phyloP scores from a whole-genome alignment of 2,329 filamentous ascomycete genomes.

The Monilinia fructicola region DNA sequence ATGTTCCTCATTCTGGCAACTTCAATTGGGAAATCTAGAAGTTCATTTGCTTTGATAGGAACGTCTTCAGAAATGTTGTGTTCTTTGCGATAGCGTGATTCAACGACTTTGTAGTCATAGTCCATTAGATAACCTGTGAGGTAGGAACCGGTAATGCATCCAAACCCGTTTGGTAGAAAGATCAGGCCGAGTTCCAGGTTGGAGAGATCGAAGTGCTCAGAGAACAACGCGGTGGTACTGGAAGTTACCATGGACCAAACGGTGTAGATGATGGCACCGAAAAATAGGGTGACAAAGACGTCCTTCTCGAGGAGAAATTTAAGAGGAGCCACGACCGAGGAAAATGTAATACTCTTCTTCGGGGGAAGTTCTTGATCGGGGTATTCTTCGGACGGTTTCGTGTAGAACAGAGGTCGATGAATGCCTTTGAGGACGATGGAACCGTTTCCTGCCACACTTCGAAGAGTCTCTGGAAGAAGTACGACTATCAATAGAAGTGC shows the following conservation, averaged over 20 bases:
- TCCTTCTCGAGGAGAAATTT: conserved; percentile 48
- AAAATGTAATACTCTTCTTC: conserved; percentile 39
- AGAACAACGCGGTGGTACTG: conserved; percentile 44
- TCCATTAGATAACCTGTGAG: conserved; percentile 46
- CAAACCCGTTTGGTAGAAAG: conserved; percentile 19
- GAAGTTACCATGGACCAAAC: conserved; percentile 29
- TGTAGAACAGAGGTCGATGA: conserved; percentile 44
- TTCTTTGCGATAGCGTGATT: conserved; percentile 28
- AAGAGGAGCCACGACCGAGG: conserved; percentile 44
- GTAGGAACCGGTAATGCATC: conserved; percentile 42
- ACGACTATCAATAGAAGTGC: conserved; percentile 42
- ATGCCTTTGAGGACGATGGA: conserved; percentile 39
- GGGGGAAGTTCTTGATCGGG: conserved; percentile 31
- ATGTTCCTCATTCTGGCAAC: conserved; percentile 40
- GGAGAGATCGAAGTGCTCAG: conserved; percentile 44
- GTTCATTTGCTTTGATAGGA: conserved; percentile 35
- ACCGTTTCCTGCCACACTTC: conserved; percentile 35
- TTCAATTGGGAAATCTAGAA: conserved; percentile 47
- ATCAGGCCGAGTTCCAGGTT: conserved; percentile 43
- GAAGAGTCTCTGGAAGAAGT: conserved; percentile 33
- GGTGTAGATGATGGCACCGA: conserved; percentile 16
- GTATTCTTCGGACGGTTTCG: not conserved
- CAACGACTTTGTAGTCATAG: conserved; percentile 42
- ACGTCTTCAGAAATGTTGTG: conserved; percentile 39
- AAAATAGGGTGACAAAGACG: conserved; percentile 45